A percentile compares a stretch with the other conserved stretches of the same genome.
Conservation (phyloP, 208 protist genomes). For the Tritrichomonas foetus region DNA sequence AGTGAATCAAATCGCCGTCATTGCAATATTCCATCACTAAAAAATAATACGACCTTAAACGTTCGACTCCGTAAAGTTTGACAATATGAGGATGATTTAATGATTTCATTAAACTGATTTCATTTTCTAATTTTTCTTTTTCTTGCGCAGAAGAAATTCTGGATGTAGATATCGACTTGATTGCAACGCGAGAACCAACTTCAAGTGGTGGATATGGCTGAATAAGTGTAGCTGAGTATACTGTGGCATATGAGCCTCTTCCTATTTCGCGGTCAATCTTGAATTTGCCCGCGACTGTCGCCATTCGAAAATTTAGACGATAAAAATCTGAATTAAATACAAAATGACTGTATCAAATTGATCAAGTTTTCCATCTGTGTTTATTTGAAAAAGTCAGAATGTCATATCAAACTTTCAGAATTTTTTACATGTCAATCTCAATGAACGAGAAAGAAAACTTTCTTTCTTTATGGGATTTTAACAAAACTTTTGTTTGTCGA, state of each 20-base stretch:
- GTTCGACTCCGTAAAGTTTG: conserved; percentile 53
- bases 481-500: not conserved
- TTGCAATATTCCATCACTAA: conserved; percentile 44
- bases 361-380: no score
- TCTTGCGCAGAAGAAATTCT: conserved; percentile 30
- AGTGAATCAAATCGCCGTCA: not conserved
- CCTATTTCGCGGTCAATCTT: not conserved
- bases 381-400: no score
- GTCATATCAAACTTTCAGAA: no score
- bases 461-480: no score
- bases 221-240: not conserved
- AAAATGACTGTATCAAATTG: no score
- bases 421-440: no score
- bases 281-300: not conserved
- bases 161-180: conserved; percentile 18
- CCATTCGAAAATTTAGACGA: no score
- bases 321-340: no score
- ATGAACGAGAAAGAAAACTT: no score
- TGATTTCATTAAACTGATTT: conserved; percentile 48
- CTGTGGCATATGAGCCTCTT: not conserved
- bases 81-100: conserved; percentile 58
- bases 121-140: conserved; percentile 47
- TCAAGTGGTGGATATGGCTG: not conserved
- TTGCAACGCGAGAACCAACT: not conserved
- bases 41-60: not conserved